Conservation (phyloP, 176 grass and related monocot species). For the Avena eriantha region DNA sequence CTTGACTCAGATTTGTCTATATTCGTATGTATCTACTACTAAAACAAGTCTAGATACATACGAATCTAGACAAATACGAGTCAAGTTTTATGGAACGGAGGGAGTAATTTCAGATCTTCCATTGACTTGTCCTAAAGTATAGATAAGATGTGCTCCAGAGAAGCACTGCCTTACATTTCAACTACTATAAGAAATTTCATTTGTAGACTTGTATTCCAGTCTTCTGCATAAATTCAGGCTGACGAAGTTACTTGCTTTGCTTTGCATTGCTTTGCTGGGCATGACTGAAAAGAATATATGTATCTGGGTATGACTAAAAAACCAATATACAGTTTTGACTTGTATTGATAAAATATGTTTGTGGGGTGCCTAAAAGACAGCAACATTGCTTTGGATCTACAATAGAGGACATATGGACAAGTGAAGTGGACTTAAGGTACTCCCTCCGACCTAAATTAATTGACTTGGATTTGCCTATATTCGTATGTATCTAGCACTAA, state of each 20-base stretch:
- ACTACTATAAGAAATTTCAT: not conserved
- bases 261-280: not conserved
- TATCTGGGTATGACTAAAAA: not conserved
- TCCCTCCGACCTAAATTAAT: no score
- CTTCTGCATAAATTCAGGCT: not conserved
- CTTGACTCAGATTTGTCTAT: no score
- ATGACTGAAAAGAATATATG: not conserved
- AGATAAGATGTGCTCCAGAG: not conserved
- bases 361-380: not conserved
- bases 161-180: constrained; percentile 15
- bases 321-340: constrained; percentile 21
- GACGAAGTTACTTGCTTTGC: constrained; percentile 10
- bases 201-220: not conserved
- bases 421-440: constrained; percentile 19
- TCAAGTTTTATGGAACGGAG: no score
- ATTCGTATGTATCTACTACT: no score
- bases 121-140: constrained; percentile 11
- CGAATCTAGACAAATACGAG: no score
- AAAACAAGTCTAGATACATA: no score
- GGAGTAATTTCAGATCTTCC: constrained; percentile 3
- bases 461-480: no score
- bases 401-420: constrained; percentile 35
- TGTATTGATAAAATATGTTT: constrained; percentile 31
- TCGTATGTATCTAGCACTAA: no score
- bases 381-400: constrained; percentile 42